Percentiles rank a stretch among this genome's conserved stretches.
These are phyloP conservation scores for Xylaria longipes DNA, from an alignment of 495 filamentous ascomycete species.

Conservation along the genomic window DNA sequence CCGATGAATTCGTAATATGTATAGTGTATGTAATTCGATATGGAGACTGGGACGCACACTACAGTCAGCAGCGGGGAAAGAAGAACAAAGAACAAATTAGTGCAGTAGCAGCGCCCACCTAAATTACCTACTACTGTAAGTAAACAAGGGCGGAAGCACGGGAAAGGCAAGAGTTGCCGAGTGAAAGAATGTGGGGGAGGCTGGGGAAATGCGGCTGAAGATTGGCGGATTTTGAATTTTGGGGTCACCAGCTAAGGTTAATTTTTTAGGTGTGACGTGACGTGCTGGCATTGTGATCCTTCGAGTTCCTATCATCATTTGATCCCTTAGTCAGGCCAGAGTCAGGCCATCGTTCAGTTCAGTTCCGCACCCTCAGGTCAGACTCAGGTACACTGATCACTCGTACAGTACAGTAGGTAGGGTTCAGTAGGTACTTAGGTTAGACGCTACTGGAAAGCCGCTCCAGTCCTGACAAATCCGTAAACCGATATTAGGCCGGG, in stretches of 20 bases:
- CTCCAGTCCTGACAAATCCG: not conserved
- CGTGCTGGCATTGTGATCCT: slow-evolving; percentile 22
- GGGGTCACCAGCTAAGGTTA: not conserved
- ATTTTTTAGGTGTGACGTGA: slow-evolving; percentile 12
- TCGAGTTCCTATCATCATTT: not conserved
- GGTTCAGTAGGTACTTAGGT: too few relatives aligned
- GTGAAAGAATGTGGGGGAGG: slow-evolving; percentile 21
- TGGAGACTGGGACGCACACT: not conserved
- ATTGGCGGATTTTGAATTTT: slow-evolving; percentile 24
- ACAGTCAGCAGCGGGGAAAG: slow-evolving; percentile 6
- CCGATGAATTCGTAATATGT: not conserved
- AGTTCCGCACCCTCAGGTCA: not conserved
- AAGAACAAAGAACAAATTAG: not conserved
- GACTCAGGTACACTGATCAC: too few relatives aligned
- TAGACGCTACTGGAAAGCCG: not conserved
- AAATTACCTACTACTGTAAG: not conserved
- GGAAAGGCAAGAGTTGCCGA: not conserved
- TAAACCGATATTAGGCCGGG: not conserved
- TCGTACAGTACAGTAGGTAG: too few relatives aligned
- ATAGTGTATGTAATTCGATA: not conserved
- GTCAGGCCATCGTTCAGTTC: not conserved
- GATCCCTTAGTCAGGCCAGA: too few relatives aligned
- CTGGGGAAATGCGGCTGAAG: slow-evolving; percentile 27
- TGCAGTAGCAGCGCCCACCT: not conserved
- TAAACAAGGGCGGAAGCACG: not conserved